Conservation (phyloP, 2,329 filamentous ascomycete genomes). For the Metarhizium rileyi region DNA sequence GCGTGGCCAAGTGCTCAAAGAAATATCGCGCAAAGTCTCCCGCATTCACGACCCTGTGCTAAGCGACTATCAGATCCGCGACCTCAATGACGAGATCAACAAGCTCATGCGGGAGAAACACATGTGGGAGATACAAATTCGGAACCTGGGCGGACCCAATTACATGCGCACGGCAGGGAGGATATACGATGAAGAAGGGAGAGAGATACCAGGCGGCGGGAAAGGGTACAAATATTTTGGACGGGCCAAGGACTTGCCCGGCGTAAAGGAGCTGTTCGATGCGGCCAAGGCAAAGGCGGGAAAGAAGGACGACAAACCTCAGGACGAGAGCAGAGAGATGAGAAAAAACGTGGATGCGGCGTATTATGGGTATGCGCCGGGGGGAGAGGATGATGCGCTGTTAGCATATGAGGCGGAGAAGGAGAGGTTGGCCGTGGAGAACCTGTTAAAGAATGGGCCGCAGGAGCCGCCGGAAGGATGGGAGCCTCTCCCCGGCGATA, state of each 20-base stretch:
- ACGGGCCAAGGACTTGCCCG: constrained; percentile 77
- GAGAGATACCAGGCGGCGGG: constrained; percentile 63
- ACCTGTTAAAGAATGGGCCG: constrained; percentile 49
- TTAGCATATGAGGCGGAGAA: constrained; percentile 73
- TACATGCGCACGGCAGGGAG: constrained; percentile 73
- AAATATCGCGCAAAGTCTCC: constrained; percentile 92
- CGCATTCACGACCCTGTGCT: constrained; percentile 86
- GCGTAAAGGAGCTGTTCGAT: constrained; percentile 94
- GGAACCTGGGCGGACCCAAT: constrained; percentile 91
- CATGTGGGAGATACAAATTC: constrained; percentile 97
- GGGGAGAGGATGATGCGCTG: constrained; percentile 79
- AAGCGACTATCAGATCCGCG: constrained; percentile 94
- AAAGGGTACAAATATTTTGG: constrained; percentile 96
- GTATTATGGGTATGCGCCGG: constrained; percentile 91
- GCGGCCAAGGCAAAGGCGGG: constrained; percentile 52
- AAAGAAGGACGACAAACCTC: constrained; percentile 52
- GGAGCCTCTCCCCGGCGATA: constrained; percentile 80
- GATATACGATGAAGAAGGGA: constrained; percentile 63
- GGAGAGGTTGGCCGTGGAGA: constrained; percentile 70
- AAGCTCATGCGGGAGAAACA: constrained; percentile 98
- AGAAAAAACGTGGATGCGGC: constrained; percentile 76
- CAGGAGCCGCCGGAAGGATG: constrained; percentile 57
- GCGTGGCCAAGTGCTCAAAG: constrained; percentile 94
- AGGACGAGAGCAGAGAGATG: constrained; percentile 60
- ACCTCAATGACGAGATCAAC: constrained; percentile 99